phyloP scores from a whole-genome alignment of 2,329 filamentous ascomycete species.

The Ceratocystis smalleyi region DNA sequence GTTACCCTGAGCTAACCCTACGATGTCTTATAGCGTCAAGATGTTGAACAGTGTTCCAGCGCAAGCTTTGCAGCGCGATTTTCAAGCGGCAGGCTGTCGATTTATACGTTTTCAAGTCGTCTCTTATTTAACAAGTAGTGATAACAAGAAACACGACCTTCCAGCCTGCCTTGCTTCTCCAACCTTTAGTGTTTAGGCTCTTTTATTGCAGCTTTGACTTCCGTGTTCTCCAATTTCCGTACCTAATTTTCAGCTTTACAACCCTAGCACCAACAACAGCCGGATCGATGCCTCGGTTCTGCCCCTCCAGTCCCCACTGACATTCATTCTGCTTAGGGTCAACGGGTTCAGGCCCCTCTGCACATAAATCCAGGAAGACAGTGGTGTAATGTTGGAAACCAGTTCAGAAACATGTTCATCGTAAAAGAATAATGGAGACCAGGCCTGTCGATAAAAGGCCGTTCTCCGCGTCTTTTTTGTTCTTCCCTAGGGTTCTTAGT shows the following conservation, averaged over 20 bases:
- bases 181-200: not conserved
- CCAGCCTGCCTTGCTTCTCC: not conserved
- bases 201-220: too few species aligned
- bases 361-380: not conserved
- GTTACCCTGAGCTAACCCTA: not conserved
- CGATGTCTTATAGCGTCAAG: not conserved
- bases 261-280: not conserved
- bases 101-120: not conserved
- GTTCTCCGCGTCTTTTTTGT: conserved; percentile 18
- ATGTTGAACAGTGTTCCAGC: not conserved
- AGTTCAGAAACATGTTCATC: conserved; percentile 18
- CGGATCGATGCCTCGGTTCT: not conserved
- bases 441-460: conserved; percentile 14
- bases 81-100: not conserved
- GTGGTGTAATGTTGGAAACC: conserved; percentile 13
- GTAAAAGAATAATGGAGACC: conserved; percentile 18
- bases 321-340: too few species aligned
- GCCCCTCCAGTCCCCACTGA: not conserved
- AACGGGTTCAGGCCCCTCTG: not conserved
- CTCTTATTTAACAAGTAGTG: not conserved
- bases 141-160: not conserved
- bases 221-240: not conserved
- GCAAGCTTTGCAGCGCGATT: not conserved
- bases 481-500: conserved; percentile 17
- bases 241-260: not conserved